Conservation (phyloP, 108 stramenopile genomes). For the Pseudonitzschia delicatissima region DNA sequence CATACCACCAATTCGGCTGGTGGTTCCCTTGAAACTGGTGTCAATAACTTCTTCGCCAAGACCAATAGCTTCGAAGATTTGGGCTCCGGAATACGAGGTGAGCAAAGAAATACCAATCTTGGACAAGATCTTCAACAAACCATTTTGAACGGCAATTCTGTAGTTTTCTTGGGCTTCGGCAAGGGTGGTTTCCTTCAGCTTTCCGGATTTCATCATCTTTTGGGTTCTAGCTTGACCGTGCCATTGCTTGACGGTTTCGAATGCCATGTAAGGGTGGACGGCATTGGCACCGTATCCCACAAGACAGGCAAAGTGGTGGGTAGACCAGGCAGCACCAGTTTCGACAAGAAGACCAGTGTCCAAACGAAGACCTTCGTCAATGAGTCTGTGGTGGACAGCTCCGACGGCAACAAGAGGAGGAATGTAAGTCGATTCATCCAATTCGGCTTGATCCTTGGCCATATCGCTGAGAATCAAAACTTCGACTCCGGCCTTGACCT, state of each 20-base stretch:
- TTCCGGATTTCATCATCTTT: conserved; percentile 86
- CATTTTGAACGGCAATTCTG: conserved; percentile 86
- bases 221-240: conserved; percentile 67
- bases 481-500: conserved; percentile 82
- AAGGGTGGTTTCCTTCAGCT: conserved; percentile 58
- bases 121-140: conserved; percentile 91
- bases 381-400: conserved; percentile 95
- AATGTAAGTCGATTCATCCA: conserved; percentile 79
- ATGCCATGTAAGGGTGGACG: conserved; percentile 92
- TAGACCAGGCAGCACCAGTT: conserved; percentile 92
- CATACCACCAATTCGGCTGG: conserved; percentile 86
- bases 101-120: conserved; percentile 96
- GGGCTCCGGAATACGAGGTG: conserved; percentile 92
- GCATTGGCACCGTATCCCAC: conserved; percentile 96
- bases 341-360: conserved; percentile 90
- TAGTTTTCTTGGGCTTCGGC: conserved; percentile 91
- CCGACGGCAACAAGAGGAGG: conserved; percentile 93
- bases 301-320: conserved; percentile 91
- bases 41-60: conserved; percentile 86
- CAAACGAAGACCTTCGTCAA: conserved; percentile 89
- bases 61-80: conserved; percentile 96
- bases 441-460: conserved; percentile 53
- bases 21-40: conserved; percentile 92
- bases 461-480: conserved; percentile 90
- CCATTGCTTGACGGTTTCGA: conserved; percentile 94